Evolutionary conservation across 2,329 filamentous ascomycete species (phyloP).

Genomic region (Trichoderma koningiopsis): DNA sequence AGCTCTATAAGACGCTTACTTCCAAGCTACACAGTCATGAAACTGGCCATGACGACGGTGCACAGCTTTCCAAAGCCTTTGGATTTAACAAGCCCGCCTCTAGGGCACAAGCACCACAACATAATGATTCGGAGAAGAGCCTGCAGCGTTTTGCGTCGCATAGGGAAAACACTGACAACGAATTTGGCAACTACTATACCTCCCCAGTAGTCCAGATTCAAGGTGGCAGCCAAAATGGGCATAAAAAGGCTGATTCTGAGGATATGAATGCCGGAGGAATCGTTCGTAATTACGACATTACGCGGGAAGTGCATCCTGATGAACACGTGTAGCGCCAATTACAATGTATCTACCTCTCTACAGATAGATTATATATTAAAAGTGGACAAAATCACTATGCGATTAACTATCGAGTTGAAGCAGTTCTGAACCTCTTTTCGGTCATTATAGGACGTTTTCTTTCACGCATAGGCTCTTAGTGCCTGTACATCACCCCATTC

Average conservation of each 20-base stretch:
- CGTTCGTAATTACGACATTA: slow-evolving; percentile 1
- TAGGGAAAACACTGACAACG: neutral
- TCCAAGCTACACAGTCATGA: neutral
- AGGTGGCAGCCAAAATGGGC: neutral
- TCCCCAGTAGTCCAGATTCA: neutral
- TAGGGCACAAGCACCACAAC: neutral
- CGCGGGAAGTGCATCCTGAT: slow-evolving; percentile 1
- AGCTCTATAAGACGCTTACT: neutral
- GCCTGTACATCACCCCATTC: neutral
- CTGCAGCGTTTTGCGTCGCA: neutral
- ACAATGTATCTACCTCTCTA: neutral
- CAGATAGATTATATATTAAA: neutral
- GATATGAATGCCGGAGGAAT: neutral
- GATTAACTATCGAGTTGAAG: neutral
- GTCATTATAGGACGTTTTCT: neutral
- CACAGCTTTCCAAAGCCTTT: neutral
- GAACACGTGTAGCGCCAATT: neutral
- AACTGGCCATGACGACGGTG: neutral
- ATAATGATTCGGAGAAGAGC: neutral
- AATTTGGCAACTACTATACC: neutral
- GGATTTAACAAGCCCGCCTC: neutral
- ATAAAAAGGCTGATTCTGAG: neutral
- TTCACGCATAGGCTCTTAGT: neutral
- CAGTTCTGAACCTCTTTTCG: neutral
- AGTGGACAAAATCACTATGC: neutral